Percentiles rank a stretch among this genome's conserved stretches.
Conservation (phyloP, 129 eudicot species). For the Artemisia tridentata region DNA sequence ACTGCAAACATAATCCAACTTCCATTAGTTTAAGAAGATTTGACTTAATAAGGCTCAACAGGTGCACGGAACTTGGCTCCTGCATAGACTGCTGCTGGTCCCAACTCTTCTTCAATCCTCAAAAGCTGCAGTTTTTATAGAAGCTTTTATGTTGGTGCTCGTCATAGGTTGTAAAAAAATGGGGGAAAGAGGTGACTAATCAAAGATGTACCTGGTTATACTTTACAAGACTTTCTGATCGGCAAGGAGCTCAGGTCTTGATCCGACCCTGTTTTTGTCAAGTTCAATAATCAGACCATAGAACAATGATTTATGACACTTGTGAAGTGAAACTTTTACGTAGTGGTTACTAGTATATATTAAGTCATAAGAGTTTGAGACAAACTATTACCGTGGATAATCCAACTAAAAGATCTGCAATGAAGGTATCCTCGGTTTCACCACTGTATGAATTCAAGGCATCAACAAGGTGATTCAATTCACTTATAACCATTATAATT, state of each 20-base stretch:
- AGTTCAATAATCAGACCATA: no score
- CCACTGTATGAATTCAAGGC: constrained; percentile 27
- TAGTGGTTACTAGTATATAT: no score
- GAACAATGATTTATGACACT: background rate
- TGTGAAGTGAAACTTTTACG: background rate
- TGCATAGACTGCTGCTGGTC: constrained; percentile 44
- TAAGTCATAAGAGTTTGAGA: no score
- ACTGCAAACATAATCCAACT: no score
- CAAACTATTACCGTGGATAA: constrained; percentile 33
- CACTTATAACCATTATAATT: background rate
- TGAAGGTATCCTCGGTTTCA: constrained; percentile 41
- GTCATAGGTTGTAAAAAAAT: no score
- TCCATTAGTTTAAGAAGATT: no score
- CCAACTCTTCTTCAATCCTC: constrained; percentile 53
- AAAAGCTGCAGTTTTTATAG: constrained; percentile 36
- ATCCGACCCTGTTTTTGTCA: constrained; percentile 31
- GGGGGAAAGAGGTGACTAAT: no score
- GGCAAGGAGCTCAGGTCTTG: constrained; percentile 43
- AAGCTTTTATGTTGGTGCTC: background rate
- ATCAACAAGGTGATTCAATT: background rate
- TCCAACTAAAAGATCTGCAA: constrained; percentile 41
- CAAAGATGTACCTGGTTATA: constrained; percentile 32
- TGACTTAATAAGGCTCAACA: constrained; percentile 38
- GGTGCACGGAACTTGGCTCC: constrained; percentile 51
- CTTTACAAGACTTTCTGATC: constrained; percentile 41